These are phyloP conservation scores for Agaricus sinodeliciosus DNA, from an alignment of 768 basidiomycete genomes.

Conservation along the genomic window DNA sequence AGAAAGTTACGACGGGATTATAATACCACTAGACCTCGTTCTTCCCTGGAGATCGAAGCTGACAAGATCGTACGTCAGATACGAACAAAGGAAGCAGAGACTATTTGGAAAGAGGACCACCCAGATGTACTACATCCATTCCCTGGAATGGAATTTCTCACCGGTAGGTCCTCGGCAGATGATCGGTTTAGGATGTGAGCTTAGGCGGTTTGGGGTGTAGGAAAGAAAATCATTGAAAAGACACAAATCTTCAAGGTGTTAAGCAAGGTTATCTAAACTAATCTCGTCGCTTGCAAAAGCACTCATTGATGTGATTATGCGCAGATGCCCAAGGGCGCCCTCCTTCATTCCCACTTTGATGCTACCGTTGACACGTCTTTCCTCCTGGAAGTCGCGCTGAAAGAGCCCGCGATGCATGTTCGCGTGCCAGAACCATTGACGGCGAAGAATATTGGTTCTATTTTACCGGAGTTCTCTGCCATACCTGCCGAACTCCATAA, in stretches of 20 bases:
- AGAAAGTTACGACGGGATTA: slow-evolving; percentile 46
- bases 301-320: neutral
- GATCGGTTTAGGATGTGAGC: neutral
- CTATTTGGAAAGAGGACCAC: slow-evolving; percentile 8
- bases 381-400: slow-evolving; percentile 48
- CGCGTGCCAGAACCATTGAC: slow-evolving; percentile 35
- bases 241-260: slow-evolving; percentile 50
- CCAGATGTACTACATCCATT: slow-evolving; percentile 9
- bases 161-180: slow-evolving; percentile 32
- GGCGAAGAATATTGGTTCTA: slow-evolving; percentile 29
- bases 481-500: slow-evolving; percentile 31
- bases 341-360: slow-evolving; percentile 73
- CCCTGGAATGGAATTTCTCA: slow-evolving; percentile 28
- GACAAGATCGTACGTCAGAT: slow-evolving; percentile 28
- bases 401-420: slow-evolving; percentile 58
- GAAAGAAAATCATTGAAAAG: slow-evolving; percentile 40
- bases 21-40: slow-evolving; percentile 19
- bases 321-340: slow-evolving; percentile 77
- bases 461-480: slow-evolving; percentile 48
- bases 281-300: neutral
- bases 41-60: slow-evolving; percentile 41
- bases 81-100: slow-evolving; percentile 8
- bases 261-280: slow-evolving; percentile 36
- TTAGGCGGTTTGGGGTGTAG: neutral
- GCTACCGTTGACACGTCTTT: slow-evolving; percentile 53